phyloP scores from a whole-genome alignment of 768 basidiomycete genomes.

The Amanita pallidorosea region DNA sequence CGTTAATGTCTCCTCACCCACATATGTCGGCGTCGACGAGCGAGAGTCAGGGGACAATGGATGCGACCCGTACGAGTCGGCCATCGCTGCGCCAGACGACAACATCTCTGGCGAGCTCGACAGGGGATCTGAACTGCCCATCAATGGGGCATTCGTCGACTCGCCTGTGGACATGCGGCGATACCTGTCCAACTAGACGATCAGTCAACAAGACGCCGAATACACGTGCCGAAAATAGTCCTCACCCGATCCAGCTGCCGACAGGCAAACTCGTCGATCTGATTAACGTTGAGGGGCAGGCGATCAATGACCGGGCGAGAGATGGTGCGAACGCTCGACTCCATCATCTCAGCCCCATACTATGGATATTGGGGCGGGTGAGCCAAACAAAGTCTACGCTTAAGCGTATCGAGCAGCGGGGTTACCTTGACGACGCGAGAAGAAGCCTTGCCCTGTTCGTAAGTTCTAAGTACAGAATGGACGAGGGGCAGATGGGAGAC shows the following conservation, averaged over 20 bases:
- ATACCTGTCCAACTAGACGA: constrained; percentile 36
- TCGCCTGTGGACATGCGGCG: constrained; percentile 27
- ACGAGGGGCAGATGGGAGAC: constrained; percentile 66
- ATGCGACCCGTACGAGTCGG: constrained; percentile 21
- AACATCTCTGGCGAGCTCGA: background rate
- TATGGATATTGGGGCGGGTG: constrained; percentile 15
- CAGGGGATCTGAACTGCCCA: background rate
- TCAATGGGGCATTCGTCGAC: constrained; percentile 8
- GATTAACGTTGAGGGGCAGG: constrained; percentile 61
- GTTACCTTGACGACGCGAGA: constrained; percentile 77
- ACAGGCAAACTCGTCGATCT: constrained; percentile 82
- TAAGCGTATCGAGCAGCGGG: constrained; percentile 8
- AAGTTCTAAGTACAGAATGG: constrained; percentile 58
- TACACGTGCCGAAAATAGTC: constrained; percentile 9
- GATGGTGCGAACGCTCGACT: constrained; percentile 71
- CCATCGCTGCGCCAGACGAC: constrained; percentile 15
- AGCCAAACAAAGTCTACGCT: background rate
- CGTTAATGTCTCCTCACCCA: constrained; percentile 5
- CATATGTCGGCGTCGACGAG: constrained; percentile 15
- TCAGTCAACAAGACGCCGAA: background rate
- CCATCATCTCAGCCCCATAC: constrained; percentile 86
- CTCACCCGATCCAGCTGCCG: constrained; percentile 76
- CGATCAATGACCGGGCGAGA: constrained; percentile 75
- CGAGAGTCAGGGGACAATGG: constrained; percentile 20
- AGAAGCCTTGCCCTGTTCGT: constrained; percentile 76